phyloP scores from a whole-genome alignment of 441 rosid species.

The Isatis lusitanica region DNA sequence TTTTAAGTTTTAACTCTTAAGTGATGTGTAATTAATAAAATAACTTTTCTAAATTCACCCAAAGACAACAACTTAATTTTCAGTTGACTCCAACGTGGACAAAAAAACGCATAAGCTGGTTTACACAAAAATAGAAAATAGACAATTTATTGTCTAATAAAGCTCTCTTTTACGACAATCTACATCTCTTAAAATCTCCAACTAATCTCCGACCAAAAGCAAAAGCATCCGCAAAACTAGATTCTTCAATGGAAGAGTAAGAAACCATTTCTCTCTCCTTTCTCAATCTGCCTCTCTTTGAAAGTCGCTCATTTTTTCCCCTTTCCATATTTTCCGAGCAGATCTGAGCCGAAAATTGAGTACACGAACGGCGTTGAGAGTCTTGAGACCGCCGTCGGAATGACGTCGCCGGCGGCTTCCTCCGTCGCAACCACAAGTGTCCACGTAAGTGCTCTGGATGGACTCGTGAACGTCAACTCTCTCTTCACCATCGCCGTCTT shows the following conservation, averaged over 20 bases:
- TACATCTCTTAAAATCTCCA: conserved; percentile 6
- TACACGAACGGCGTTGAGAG: conserved; percentile 27
- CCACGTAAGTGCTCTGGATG: conserved; percentile 91
- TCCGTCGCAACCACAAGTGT: conserved; percentile 67
- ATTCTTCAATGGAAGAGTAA: conserved; percentile 29
- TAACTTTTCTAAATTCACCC: neutral
- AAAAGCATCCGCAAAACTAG: conserved; percentile 18
- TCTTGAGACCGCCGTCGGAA: conserved; percentile 28
- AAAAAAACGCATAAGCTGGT: neutral
- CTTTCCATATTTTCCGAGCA: conserved; percentile 28
- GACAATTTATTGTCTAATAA: neutral
- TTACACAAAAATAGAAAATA: neutral
- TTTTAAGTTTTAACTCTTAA: neutral
- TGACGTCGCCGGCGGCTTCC: conserved; percentile 34
- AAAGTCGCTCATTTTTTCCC: neutral
- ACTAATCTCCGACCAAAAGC: conserved; percentile 31
- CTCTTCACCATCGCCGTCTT: conserved; percentile 93
- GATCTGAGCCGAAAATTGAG: conserved; percentile 64
- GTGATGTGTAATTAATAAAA: neutral
- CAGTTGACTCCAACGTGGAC: conserved; percentile 13
- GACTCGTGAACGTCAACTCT: conserved; percentile 89
- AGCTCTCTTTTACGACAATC: conserved; percentile 27
- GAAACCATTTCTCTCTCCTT: neutral
- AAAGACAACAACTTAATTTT: neutral
- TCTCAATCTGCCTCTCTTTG: neutral